These are phyloP conservation scores for Aplosporella prunicola DNA, from an alignment of 2,329 filamentous ascomycete species.

Conservation along the genomic window DNA sequence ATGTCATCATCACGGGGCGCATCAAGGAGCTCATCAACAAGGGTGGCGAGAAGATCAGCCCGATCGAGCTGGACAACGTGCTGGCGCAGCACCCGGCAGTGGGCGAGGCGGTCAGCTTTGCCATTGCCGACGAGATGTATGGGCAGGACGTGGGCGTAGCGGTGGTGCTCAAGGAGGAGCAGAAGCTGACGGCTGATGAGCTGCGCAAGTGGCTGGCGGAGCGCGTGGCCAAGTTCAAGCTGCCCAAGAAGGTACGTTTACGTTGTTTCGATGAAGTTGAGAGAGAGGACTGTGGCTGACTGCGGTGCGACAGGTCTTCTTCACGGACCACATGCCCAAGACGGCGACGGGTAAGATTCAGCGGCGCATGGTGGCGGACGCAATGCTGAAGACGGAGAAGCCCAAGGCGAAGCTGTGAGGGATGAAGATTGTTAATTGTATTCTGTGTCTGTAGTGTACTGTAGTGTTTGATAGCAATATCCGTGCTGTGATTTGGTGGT, in stretches of 20 bases:
- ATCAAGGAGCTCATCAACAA: slow-evolving; percentile 93
- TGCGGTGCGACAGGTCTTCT: slow-evolving; percentile 54
- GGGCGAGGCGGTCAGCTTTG: slow-evolving; percentile 73
- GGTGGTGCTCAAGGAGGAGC: slow-evolving; percentile 60
- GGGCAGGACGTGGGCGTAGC: slow-evolving; percentile 75
- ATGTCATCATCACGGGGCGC: slow-evolving; percentile 77
- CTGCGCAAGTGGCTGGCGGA: slow-evolving; percentile 60
- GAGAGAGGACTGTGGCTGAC: not conserved
- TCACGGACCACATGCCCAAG: slow-evolving; percentile 78
- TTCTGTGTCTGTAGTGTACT: too few relatives aligned
- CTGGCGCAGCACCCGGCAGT: slow-evolving; percentile 64
- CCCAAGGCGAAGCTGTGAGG: slow-evolving; percentile 46
- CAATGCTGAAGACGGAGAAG: slow-evolving; percentile 63
- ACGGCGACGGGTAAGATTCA: slow-evolving; percentile 89
- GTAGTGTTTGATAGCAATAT: too few relatives aligned
- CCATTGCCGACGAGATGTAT: slow-evolving; percentile 71
- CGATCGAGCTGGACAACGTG: slow-evolving; percentile 79
- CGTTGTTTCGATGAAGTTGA: too few relatives aligned
- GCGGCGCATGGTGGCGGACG: slow-evolving; percentile 73
- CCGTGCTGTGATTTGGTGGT: too few relatives aligned
- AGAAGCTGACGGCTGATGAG: slow-evolving; percentile 46
- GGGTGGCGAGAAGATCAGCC: slow-evolving; percentile 81
- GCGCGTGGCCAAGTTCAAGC: slow-evolving; percentile 72
- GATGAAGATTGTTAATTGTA: too few relatives aligned
- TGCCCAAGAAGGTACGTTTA: slow-evolving; percentile 66